Conservation (phyloP, 208 protist genomes). For the Angomonas deanei region DNA sequence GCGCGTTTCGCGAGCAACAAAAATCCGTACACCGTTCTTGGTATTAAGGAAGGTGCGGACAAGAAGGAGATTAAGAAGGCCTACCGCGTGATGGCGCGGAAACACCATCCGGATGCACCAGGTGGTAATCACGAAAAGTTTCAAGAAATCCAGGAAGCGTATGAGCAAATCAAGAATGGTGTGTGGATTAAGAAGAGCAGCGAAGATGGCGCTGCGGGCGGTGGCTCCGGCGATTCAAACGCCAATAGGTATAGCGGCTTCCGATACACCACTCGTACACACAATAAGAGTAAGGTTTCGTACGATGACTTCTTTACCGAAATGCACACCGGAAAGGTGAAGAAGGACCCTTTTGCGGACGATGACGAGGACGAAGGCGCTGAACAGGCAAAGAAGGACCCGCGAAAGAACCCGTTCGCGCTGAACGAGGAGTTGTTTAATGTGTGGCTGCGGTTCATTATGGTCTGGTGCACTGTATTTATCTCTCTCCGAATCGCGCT, state of each 20-base stretch:
- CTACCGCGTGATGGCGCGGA: slow-evolving; percentile 80
- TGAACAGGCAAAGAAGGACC: slow-evolving; percentile 32
- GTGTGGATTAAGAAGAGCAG: slow-evolving; percentile 72
- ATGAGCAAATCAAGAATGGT: slow-evolving; percentile 84
- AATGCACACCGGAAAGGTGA: slow-evolving; percentile 86
- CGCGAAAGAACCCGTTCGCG: slow-evolving; percentile 72
- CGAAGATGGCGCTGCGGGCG: slow-evolving; percentile 22
- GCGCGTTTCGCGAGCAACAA: slow-evolving; percentile 38
- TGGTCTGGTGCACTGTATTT: slow-evolving; percentile 81
- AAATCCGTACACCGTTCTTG: slow-evolving; percentile 90
- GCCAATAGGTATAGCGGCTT: slow-evolving; percentile 82
- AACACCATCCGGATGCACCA: slow-evolving; percentile 88
- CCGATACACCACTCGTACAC: slow-evolving; percentile 81
- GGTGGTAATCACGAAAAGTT: slow-evolving; percentile 85
- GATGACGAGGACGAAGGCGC: slow-evolving; percentile 53
- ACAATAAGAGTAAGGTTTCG: slow-evolving; percentile 74
- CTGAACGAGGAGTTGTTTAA: slow-evolving; percentile 76
- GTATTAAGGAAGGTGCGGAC: slow-evolving; percentile 72
- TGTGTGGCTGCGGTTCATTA: slow-evolving; percentile 85
- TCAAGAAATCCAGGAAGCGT: slow-evolving; percentile 87
- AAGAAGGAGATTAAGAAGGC: slow-evolving; percentile 90
- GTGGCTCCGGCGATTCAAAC: slow-evolving; percentile 29
- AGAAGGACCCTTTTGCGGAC: slow-evolving; percentile 71
- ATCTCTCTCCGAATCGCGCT: slow-evolving; percentile 52
- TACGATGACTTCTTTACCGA: slow-evolving; percentile 89